Conservation (phyloP, 371 early-diverging fungal genomes). For the Batrachochytrium dendrobatidis region DNA sequence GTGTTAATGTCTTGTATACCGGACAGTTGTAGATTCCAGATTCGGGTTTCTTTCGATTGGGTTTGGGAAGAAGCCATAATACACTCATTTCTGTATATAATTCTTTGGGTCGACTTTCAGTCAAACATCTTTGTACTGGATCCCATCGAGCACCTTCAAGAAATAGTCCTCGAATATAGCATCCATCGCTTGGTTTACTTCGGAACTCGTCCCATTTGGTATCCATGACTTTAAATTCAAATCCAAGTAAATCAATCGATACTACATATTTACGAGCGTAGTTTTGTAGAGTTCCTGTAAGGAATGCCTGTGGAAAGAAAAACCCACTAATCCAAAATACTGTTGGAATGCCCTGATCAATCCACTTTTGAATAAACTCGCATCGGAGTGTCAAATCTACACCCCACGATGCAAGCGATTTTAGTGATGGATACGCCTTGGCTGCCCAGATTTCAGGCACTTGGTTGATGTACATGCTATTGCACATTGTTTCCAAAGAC, state of each 20-base stretch:
- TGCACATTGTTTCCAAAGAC: slow-evolving; percentile 44
- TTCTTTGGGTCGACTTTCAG: slow-evolving; percentile 46
- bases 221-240: slow-evolving; percentile 45
- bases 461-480: slow-evolving; percentile 45
- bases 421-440: slow-evolving; percentile 54
- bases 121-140: slow-evolving; percentile 19
- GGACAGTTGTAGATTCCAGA: slow-evolving; percentile 49
- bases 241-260: slow-evolving; percentile 43
- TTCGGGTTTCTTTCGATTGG: slow-evolving; percentile 43
- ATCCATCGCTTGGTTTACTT: slow-evolving; percentile 45
- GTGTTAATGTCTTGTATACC: slow-evolving; percentile 48
- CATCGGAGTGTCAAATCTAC: slow-evolving; percentile 40
- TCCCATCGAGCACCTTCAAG: slow-evolving; percentile 56
- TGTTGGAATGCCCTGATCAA: slow-evolving; percentile 42
- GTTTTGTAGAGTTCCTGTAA: slow-evolving; percentile 50
- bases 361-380: slow-evolving; percentile 49
- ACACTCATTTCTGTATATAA: slow-evolving; percentile 51
- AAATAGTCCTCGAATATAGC: slow-evolving; percentile 48
- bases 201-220: slow-evolving; percentile 40
- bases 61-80: slow-evolving; percentile 46
- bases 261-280: slow-evolving; percentile 47
- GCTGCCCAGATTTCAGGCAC: slow-evolving; percentile 45
- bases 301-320: slow-evolving; percentile 56
- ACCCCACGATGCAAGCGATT: slow-evolving; percentile 45
- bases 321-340: slow-evolving; percentile 54